Evolutionary conservation across 345 rosid genomes (phyloP).

Genomic region (Heritiera littoralis): DNA sequence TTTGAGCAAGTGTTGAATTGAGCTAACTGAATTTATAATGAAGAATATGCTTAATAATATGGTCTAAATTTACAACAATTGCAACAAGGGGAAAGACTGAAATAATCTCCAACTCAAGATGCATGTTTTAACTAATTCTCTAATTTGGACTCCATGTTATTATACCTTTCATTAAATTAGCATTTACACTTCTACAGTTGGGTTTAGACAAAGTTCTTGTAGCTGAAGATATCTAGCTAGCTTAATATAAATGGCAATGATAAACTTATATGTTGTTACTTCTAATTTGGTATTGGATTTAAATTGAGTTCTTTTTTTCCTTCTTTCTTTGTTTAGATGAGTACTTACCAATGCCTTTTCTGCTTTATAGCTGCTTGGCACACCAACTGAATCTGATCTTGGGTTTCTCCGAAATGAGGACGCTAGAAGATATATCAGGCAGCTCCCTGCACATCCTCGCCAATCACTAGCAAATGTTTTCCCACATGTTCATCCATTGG

Average conservation of each 20-base stretch:
- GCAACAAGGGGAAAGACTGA: neutral
- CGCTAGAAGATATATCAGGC: slow-evolving; percentile 76
- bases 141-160: neutral
- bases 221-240: slow-evolving; percentile 2
- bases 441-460: slow-evolving; percentile 64
- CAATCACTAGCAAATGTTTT: slow-evolving; percentile 58
- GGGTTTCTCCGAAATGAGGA: slow-evolving; percentile 85
- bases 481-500: slow-evolving; percentile 72
- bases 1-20: neutral
- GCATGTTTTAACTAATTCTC: neutral
- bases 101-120: neutral
- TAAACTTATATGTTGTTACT: neutral
- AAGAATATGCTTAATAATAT: neutral
- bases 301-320: slow-evolving; percentile 5
- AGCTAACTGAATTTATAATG: neutral
- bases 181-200: neutral
- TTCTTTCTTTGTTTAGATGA: neutral
- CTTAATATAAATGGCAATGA: neutral
- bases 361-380: slow-evolving; percentile 73
- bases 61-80: neutral
- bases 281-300: neutral
- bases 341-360: slow-evolving; percentile 26
- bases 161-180: neutral
- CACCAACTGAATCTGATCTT: slow-evolving; percentile 88
- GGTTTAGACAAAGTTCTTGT: neutral